Evolutionary conservation across 768 basidiomycete species (phyloP).

Genomic region (Kwoniella heveanensis): DNA sequence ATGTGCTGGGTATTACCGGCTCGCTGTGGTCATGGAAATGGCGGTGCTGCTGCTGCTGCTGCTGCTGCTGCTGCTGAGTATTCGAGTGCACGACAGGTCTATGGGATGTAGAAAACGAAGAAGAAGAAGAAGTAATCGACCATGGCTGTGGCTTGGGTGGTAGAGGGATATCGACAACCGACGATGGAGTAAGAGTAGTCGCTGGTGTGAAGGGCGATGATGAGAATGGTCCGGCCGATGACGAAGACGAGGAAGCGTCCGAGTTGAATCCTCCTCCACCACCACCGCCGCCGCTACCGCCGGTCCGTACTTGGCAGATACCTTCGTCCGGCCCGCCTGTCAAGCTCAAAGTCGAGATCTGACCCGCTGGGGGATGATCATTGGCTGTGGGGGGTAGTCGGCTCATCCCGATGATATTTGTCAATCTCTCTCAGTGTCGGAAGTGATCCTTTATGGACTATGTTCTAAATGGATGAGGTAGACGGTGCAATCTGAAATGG

Average conservation of each 20-base stretch:
- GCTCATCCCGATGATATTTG: too few relatives aligned
- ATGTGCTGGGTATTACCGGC: slow-evolving; percentile 10
- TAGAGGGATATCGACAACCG: slow-evolving; percentile 8
- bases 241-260: not conserved
- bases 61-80: not conserved
- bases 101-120: not conserved
- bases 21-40: not conserved
- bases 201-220: slow-evolving; percentile 16
- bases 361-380: too few relatives aligned
- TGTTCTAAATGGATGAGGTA: too few relatives aligned
- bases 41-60: slow-evolving; percentile 1
- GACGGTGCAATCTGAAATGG: too few relatives aligned
- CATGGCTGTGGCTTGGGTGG: not conserved
- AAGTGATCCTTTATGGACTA: too few relatives aligned
- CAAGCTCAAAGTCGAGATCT: too few relatives aligned
- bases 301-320: not conserved
- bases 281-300: not conserved
- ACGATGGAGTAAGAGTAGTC: slow-evolving; percentile 2
- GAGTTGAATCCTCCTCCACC: not conserved
- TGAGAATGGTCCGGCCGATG: not conserved
- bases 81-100: not conserved
- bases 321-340: too few relatives aligned
- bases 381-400: too few relatives aligned
- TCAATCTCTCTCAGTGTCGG: too few relatives aligned
- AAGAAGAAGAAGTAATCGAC: too few relatives aligned